Evolutionary conservation across 768 basidiomycete genomes (phyloP), one percentile per base, ranked within the genome.

Genomic region (Calocybe gangraenosa): DNA sequence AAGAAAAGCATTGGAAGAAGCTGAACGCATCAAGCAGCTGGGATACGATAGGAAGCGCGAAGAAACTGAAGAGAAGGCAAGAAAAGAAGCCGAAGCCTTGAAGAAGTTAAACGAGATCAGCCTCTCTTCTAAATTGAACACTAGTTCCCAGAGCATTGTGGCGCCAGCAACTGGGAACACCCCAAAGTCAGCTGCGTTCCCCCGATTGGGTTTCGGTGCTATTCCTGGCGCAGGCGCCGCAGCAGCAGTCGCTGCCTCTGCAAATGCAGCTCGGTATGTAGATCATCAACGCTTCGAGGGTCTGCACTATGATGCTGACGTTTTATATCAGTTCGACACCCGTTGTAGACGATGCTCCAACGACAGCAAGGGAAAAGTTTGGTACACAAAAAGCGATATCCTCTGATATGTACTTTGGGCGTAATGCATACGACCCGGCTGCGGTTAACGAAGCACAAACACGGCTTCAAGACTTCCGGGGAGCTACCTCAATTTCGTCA

Each of bases 391-490:
- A 97, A 61, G 92, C 80, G 43, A 99, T 99, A 62, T 97, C 94
- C 4, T 95, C 92, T 3, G 96, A 98, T 59, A 92, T 93, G 89
- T 97, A 86, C 72, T 98, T 98, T 62, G 92, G 85, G 18, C 79
- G 95, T 33, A 87, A 87, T 39, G 64, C 82, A 17, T 97, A 96
- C 66, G 94, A 98, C 59, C 80, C 90, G 1, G 57, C 63, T 30
- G 73, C 81, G 3, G 57, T 77, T 33, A 66, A 72, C 37, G 92
- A 97, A 66, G 93, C 93, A 4, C 87, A 91, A 58, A 66, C 75
- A 9, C 82, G 95, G 2, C 70, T 97, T 33, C 79, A 84, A 55
- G 70, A 78, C 32, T 99, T 99, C 81, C 80, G 83, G 57, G 95
- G 95, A 9, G 91, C 94, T 11, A 88, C 86, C 0, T 82, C 91